Evolutionary conservation across 2,329 filamentous ascomycete species (phyloP), one percentile per base, ranked within the genome.

Genomic region (Alternaria solani): DNA sequence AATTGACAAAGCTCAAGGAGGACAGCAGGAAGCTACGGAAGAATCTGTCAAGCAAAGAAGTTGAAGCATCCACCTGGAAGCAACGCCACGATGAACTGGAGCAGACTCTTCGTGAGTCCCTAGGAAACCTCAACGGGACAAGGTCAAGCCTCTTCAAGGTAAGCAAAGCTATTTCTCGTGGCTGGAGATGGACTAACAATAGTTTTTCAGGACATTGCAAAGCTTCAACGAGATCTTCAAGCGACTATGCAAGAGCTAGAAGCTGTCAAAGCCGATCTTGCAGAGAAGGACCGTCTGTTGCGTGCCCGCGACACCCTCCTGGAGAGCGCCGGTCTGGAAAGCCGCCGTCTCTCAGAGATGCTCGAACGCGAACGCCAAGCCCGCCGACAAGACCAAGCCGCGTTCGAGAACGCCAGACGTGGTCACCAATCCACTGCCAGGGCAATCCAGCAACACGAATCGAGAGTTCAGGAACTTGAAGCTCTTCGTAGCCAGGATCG

Each of bases 221-320:
- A 94, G 75, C 84, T 98, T 57, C 93, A 97, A 71, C 89, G 90
- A 61, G 93, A 97, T 68, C 88, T 97, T 7, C 94, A 97, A 71
- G 89, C 89, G 55, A 95, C 92, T 0, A 85, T 92, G 20, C 88
- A 91, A 47, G 92, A 97, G 63, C 88, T 98, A 23, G 92, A 97
- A 68, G 85, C 85, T 8, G 89, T 91, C 16, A 93, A 91, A 75
- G 87, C 88, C 11, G 87, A 92, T 12, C 81, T 97, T 30, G 87
- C 90, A n/a, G 94, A 98, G 75, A 97, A 96, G 78, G 94, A 98
- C 64, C 89, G 91, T 55, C 86, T 96, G 67, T 89, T 99, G 73
- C 93, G 94, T 72, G 92, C 94, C 76, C 92, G 94, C 14, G 95
- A 98, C 75, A 86, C 89, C 3, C 85, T 98, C 5, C 87, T 99